Evolutionary conservation across 2,329 filamentous ascomycete species (phyloP).

Genomic region (Fonsecaea pedrosoi): DNA sequence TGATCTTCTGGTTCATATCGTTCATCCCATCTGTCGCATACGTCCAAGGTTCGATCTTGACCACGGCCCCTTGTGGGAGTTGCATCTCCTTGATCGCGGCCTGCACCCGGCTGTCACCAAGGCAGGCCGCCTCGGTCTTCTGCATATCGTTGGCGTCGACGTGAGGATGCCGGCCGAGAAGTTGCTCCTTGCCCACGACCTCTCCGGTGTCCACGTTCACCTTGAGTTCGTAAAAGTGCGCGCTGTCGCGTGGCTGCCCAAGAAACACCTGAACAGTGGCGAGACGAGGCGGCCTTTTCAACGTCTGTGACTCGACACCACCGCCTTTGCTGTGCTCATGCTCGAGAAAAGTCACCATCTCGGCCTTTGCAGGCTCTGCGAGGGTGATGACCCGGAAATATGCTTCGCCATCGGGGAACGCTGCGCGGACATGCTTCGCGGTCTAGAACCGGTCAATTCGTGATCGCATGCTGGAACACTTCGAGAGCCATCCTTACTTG

Average conservation of each 20-base stretch:
- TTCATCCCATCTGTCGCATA: slow-evolving; percentile 63
- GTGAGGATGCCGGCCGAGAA: slow-evolving; percentile 55
- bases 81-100: slow-evolving; percentile 52
- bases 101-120: slow-evolving; percentile 53
- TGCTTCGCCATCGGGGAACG: slow-evolving; percentile 44
- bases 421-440: slow-evolving; percentile 46
- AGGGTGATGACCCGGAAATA: slow-evolving; percentile 61
- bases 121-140: slow-evolving; percentile 56
- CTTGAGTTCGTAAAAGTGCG: slow-evolving; percentile 47
- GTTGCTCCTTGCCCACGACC: slow-evolving; percentile 43
- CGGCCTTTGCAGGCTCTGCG: slow-evolving; percentile 58
- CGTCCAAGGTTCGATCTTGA: slow-evolving; percentile 62
- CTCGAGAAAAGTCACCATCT: slow-evolving; percentile 56
- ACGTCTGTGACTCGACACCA: slow-evolving; percentile 6
- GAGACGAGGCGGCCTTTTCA: slow-evolving; percentile 44
- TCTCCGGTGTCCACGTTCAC: slow-evolving; percentile 39
- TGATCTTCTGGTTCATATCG: slow-evolving; percentile 56
- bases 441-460: slow-evolving; percentile 28
- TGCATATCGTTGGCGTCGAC: slow-evolving; percentile 59
- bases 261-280: slow-evolving; percentile 48
- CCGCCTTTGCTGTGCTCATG: slow-evolving; percentile 47
- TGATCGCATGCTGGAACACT: background rate
- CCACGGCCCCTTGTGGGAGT: slow-evolving; percentile 53
- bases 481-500: slow-evolving; percentile 34
- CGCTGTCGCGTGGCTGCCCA: slow-evolving; percentile 44